These are phyloP conservation scores for Globisporangium nagaii DNA, from an alignment of 352 stramenopile genomes.

Conservation along the genomic window DNA sequence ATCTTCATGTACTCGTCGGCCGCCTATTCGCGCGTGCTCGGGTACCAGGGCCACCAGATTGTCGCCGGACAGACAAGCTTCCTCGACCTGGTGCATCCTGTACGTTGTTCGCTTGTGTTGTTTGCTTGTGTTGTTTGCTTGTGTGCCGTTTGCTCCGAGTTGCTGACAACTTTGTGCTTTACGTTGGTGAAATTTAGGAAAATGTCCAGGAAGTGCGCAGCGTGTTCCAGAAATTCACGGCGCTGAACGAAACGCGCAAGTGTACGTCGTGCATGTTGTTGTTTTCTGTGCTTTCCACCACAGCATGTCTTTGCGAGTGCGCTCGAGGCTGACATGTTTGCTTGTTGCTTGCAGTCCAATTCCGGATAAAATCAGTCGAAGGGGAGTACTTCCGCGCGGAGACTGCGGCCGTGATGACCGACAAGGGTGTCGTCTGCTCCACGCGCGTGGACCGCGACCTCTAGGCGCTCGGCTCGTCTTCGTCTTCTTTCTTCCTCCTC, in stretches of 20 bases:
- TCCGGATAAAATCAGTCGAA: slow-evolving; percentile 77
- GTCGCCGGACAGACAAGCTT: slow-evolving; percentile 73
- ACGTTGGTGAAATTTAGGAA: slow-evolving; percentile 19
- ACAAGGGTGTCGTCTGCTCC: slow-evolving; percentile 73
- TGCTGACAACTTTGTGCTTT: not conserved
- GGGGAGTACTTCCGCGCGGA: slow-evolving; percentile 73
- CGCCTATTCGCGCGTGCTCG: slow-evolving; percentile 65
- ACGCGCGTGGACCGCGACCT: slow-evolving; percentile 67
- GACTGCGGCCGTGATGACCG: slow-evolving; percentile 62
- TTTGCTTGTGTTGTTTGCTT: not conserved
- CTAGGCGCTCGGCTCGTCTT: slow-evolving; percentile 17
- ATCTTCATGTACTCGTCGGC: slow-evolving; percentile 68
- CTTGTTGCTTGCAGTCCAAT: slow-evolving; percentile 45
- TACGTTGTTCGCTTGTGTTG: slow-evolving; percentile 23
- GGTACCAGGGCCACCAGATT: slow-evolving; percentile 74
- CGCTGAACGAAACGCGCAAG: slow-evolving; percentile 57
- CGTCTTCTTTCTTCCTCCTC: not conserved
- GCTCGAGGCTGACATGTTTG: too few species aligned
- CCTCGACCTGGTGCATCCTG: slow-evolving; percentile 78
- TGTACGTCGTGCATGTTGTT: slow-evolving; percentile 36
- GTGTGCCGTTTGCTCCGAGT: not conserved
- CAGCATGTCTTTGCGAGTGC: too few species aligned
- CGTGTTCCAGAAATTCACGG: slow-evolving; percentile 62
- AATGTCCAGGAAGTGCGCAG: slow-evolving; percentile 54
- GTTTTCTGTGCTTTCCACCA: too few species aligned